A percentile compares a stretch with the other conserved stretches of the same genome.
phyloP scores from a whole-genome alignment of 2,329 filamentous ascomycete species.

The Monilinia vaccinii-corymbosi region DNA sequence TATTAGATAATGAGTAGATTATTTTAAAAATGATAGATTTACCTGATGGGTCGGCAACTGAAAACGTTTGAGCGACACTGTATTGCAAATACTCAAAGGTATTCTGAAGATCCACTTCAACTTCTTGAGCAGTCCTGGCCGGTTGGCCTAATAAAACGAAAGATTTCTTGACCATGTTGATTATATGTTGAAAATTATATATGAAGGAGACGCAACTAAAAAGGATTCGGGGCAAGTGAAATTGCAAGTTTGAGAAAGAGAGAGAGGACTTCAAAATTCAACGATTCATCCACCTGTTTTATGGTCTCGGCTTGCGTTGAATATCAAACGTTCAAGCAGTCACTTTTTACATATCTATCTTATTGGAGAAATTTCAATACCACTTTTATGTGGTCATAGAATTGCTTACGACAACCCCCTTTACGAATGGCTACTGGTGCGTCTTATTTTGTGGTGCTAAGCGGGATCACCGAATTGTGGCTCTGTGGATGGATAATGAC shows the following conservation, averaged over 20 bases:
- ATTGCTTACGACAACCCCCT: not conserved
- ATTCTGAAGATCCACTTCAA: conserved; percentile 12
- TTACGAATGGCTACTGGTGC: not conserved
- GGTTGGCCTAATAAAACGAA: conserved; percentile 13
- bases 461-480: not conserved
- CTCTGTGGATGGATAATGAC: not conserved
- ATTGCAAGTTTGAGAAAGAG: not conserved
- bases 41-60: conserved; percentile 14
- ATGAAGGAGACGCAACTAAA: not conserved
- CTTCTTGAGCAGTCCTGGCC: conserved; percentile 4
- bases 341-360: not conserved
- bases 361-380: not conserved
- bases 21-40: not conserved
- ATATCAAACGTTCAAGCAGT: not conserved
- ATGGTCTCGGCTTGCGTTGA: not conserved
- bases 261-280: not conserved
- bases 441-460: too few species aligned
- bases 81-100: conserved; percentile 14
- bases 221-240: not conserved
- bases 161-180: not conserved
- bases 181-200: not conserved
- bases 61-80: conserved; percentile 12
- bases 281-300: not conserved
- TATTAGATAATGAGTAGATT: not conserved
- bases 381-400: not conserved